Percentiles rank a stretch among this genome's conserved stretches.
These are phyloP conservation scores for Catharanthus roseus DNA, from an alignment of 257 asterid species.

Conservation along the genomic window DNA sequence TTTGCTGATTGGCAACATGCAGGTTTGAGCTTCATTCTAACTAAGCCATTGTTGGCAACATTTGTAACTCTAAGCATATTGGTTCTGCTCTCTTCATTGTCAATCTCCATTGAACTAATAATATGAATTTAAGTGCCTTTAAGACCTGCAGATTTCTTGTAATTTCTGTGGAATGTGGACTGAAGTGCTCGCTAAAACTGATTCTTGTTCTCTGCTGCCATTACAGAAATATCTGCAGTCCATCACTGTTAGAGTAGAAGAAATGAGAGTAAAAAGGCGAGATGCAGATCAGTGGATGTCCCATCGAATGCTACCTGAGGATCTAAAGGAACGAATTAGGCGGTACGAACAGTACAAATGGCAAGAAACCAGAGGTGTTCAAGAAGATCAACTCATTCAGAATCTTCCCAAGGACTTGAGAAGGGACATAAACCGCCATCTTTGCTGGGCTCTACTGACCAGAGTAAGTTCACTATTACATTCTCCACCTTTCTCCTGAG, in stretches of 20 bases:
- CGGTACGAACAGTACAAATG: slow-evolving; percentile 41
- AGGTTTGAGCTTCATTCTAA: slow-evolving; percentile 15
- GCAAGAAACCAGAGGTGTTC: slow-evolving; percentile 67
- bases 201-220: background rate
- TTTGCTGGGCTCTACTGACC: slow-evolving; percentile 56
- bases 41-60: background rate
- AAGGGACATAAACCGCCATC: slow-evolving; percentile 65
- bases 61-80: slow-evolving; percentile 1
- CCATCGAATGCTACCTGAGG: slow-evolving; percentile 36
- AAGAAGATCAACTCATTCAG: slow-evolving; percentile 47
- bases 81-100: no score
- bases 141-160: background rate
- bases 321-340: slow-evolving; percentile 28
- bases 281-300: slow-evolving; percentile 45
- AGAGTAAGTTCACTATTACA: slow-evolving; percentile 26
- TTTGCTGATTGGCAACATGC: slow-evolving; percentile 37
- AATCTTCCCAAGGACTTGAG: slow-evolving; percentile 65
- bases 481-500: background rate
- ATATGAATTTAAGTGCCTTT: no score
- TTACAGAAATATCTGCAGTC: slow-evolving; percentile 35
- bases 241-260: slow-evolving; percentile 36
- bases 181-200: background rate
- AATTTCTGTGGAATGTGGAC: slow-evolving; percentile 1
- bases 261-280: slow-evolving; percentile 33
- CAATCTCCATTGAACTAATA: no score